A percentile compares a stretch with the other conserved stretches of the same genome.
Evolutionary conservation across 2,329 filamentous ascomycete genomes (phyloP).

Genomic region (Monilinia fructicola): DNA sequence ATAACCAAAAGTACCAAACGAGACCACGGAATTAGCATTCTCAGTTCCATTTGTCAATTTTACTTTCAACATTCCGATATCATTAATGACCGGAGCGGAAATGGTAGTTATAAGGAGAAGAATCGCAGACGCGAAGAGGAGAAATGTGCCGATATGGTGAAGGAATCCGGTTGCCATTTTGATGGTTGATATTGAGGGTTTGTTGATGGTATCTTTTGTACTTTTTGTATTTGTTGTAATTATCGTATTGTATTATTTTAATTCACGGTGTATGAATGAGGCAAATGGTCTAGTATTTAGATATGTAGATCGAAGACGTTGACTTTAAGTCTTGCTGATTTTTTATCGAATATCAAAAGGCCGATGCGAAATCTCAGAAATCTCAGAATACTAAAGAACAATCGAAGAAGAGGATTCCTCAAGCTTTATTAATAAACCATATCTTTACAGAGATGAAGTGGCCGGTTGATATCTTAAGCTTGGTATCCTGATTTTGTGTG

Average conservation of each 20-base stretch:
- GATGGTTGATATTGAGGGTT: conserved; percentile 11
- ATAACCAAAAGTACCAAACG: conserved; percentile 62
- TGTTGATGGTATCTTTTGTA: not conserved
- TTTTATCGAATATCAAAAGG: not conserved
- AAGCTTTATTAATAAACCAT: too few species aligned
- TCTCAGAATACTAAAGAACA: too few species aligned
- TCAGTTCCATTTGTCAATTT: conserved; percentile 44
- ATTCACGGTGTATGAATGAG: too few species aligned
- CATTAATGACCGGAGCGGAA: conserved; percentile 57
- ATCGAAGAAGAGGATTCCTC: too few species aligned
- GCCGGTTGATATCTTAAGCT: too few species aligned
- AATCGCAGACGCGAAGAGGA: conserved; percentile 55
- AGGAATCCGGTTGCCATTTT: conserved; percentile 41
- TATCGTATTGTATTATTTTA: not conserved
- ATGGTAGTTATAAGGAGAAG: conserved; percentile 60
- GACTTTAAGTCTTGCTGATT: not conserved
- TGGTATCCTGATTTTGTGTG: too few species aligned
- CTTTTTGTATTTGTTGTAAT: not conserved
- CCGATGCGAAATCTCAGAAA: too few species aligned
- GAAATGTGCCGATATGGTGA: conserved; percentile 58
- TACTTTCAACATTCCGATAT: conserved; percentile 55
- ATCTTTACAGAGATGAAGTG: too few species aligned
- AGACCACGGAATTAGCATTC: conserved; percentile 44
- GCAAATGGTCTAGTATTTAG: too few species aligned
- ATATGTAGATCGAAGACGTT: not conserved